phyloP scores from a whole-genome alignment of 116 monocot genomes.

The Phalaenopsis hybrid region DNA sequence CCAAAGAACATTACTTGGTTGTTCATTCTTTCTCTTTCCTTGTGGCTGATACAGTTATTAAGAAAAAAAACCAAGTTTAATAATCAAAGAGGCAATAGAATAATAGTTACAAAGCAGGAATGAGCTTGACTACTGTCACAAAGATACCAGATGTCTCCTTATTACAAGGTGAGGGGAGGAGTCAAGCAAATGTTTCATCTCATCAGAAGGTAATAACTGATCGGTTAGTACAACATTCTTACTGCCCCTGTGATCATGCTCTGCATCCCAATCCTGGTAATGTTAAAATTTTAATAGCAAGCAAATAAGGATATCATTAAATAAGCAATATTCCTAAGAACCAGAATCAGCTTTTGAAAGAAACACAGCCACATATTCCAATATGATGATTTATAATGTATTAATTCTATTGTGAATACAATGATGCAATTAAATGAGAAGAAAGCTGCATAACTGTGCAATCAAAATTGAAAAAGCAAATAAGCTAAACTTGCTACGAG shows the following conservation, averaged over 20 bases:
- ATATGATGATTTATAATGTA: neutral
- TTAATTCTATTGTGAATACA: neutral
- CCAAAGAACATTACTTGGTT: slow-evolving; percentile 75
- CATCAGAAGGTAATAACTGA: slow-evolving; percentile 25
- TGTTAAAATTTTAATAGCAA: neutral
- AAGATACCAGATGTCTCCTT: slow-evolving; percentile 20
- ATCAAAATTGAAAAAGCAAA: neutral
- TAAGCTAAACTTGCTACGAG: slow-evolving; percentile 3
- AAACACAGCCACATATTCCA: neutral
- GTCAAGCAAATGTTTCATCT: slow-evolving; percentile 18
- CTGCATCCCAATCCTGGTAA: slow-evolving; percentile 50
- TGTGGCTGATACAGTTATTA: slow-evolving; percentile 10
- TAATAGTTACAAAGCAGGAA: neutral
- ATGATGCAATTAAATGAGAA: neutral
- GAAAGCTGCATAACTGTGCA: neutral
- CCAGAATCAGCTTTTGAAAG: neutral
- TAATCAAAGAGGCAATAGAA: neutral
- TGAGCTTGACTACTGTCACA: neutral
- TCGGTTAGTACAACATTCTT: slow-evolving; percentile 12
- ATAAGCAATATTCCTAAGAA: neutral
- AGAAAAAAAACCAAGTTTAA: neutral
- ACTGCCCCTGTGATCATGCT: slow-evolving; percentile 30
- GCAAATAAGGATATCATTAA: neutral
- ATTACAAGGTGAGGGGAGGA: slow-evolving; percentile 32
- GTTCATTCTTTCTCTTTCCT: slow-evolving; percentile 28